Base-by-base conservation (phyloP, 2,329 filamentous ascomycete species). In the Whalleya microplaca region DNA sequence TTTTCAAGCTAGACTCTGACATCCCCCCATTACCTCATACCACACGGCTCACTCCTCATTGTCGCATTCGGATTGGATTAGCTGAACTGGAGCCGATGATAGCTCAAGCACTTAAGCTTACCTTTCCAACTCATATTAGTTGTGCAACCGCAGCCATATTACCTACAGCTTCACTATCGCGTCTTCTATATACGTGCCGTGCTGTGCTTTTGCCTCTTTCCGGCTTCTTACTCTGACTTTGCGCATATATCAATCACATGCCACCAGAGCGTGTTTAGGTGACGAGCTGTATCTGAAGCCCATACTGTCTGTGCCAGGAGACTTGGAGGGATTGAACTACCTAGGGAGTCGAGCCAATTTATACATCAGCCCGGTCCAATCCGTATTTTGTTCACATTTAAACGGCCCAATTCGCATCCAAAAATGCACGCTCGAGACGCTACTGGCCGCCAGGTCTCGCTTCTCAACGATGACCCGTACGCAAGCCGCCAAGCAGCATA, bases 341-440 rank as follows among this genome's bases (percentile, higher is more conserved):
- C n/a, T n/a, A n/a, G n/a, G n/a, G 3, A 37, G 32, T 37, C 32
- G 32, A 37, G 32, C 32, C 32, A 12, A 37, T 37, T 37, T 37
- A 12, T 16, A 37, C 9, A 37, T 37, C 46, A 53, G 20, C 32
- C 54, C 52, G 27, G 40, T 51, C 50, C 47, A 53, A 48, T 50
- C 27, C 51, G 29, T 41, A 32, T 44, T 29, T n/a, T 56, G n/a
- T 41, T 57, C 49, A 46, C 51, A 53, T 54, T 59, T 56, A 37
- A 56, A 53, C 44, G 41, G n/a, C 20, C 45, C 47, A 61, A 53
- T 21, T 48, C 46, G 48, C 14, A 19, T 9, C 27, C 43, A 55
- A 73, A 56, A 62, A 85, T 86, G 81, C 78, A 84, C 59, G 80
- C 77, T 50, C 75, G 79, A 66, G 80, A 86, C 70, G 81, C 83